Base-by-base conservation (phyloP, 805 yeast genomes). In the Komagataella ulmi region DNA sequence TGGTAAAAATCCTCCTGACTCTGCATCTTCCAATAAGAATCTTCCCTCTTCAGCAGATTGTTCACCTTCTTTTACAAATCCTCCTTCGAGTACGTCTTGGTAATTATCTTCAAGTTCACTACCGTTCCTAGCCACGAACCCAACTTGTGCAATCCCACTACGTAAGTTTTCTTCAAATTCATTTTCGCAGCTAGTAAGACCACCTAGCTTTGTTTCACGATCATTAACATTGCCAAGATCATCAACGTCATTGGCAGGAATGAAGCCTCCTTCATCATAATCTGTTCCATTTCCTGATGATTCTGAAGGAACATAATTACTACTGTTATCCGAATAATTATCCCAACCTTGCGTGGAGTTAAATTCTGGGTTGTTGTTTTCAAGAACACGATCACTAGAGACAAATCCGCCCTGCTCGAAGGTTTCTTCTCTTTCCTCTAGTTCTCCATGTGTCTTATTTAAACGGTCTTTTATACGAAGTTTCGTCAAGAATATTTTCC, bases 401-500 rank as follows among this genome's bases (percentile, higher is more conserved):
- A 30, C 40, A 8, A 30, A 30, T 30, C 40, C 62, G 5, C 52
- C 59, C 7, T 53, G 57, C 14, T 52, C 55, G 19, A 48, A 50
- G 2, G 49, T 51, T 24, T 21, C 47, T 6, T 47, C 52, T 8
- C 12, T n/a, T 3, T 58, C 63, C 7, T 56, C 64, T 3, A 76
- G 57, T 21, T 56, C 58, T 3, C 86, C 85, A 58, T 80, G 85
- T 21, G 66, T 67, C 44, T 53, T 56, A 52, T 76, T 69, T 55
- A 80, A 68, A 48, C 85, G 59, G 8, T 65, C 67, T 46, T 64
- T 63, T 30, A 80, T 77, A 50, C 76, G 63, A 44, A 81, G 62
- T 51, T 74, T 79, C 6, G 77, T 68, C 53, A 80, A 63, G 53
- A 79, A 68, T 49, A 71, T 67, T 53, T 71, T 76, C 86, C 85